Evolutionary conservation across 495 filamentous ascomycete species (phyloP), one percentile per base, ranked within the genome.

Genomic region (Aspergillus taichungensis): DNA sequence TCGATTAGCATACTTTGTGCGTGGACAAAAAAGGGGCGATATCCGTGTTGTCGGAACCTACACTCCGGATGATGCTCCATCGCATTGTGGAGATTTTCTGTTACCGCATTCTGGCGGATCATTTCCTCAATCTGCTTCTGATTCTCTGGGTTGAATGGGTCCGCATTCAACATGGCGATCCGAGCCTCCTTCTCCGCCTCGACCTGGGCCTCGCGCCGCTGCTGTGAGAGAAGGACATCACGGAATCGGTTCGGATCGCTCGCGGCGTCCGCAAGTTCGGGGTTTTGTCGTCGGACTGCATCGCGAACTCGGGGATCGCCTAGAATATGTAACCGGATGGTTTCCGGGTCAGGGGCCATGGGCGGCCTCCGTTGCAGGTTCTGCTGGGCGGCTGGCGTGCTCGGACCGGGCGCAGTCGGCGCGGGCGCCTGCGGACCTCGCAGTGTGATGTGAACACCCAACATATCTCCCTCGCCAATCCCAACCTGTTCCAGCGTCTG

Each of bases 31-130:
- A 24, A 24, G 18, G 18, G 4, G 18, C 18, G 18, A 24, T 24
- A 24, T 1, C 18, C 37, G 11, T 27, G 43, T 30, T 11, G 11
- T 13, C 10, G 37, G 37, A 47, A 62, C 72, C 46, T 73, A 94
- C 92, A 89, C 78, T 97, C 92, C 1, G 92, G 92, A 53, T 94
- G 88, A 61, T 97, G 79, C 68, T 97, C 92, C 75, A 95, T 85
- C 24, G 94, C 89, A 63, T 87, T 89, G 59, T 96, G 88, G 47
- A 95, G 64, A 57, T 98, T 97, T 62, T 95, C 90, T 56, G 86
- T 87, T 32, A 98, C 90, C 0, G 82, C 76, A 64, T 97, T 85
- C 67, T 95, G 86, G 40, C 91, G 80, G 58, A 98, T 97, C 57
- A 96, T 88, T 64, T 98, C 92, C 59, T 89, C 92, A 41, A 98